Conservation (phyloP, 441 rosid species). For the Manihot esculenta region DNA sequence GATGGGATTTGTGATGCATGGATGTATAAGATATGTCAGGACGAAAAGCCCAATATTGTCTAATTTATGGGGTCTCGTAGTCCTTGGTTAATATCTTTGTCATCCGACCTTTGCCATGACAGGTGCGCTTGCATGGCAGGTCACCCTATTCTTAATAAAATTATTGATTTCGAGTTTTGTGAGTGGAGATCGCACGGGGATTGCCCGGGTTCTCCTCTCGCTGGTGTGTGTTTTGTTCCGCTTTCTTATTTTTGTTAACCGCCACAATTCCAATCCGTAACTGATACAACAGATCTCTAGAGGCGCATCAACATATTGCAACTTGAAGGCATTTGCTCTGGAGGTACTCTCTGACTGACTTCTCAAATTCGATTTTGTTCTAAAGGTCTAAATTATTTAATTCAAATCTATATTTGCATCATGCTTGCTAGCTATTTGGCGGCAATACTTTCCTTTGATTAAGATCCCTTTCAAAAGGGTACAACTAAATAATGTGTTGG, state of each 20-base stretch:
- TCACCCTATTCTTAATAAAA: constrained; percentile 51
- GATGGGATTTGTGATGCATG: neutral
- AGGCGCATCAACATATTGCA: neutral
- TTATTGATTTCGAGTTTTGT: constrained; percentile 18
- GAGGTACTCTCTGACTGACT: neutral
- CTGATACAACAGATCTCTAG: no score
- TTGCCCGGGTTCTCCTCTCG: constrained; percentile 29
- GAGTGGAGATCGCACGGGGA: constrained; percentile 29
- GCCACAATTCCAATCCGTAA: no score
- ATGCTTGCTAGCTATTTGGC: no score
- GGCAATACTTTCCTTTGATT: no score
- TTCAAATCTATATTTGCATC: no score
- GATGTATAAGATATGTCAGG: constrained; percentile 62
- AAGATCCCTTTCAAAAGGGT: neutral
- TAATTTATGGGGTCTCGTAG: constrained; percentile 24
- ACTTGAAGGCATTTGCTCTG: neutral
- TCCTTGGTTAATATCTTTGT: constrained; percentile 45
- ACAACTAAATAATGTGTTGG: neutral
- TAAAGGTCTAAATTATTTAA: no score
- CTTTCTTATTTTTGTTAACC: neutral
- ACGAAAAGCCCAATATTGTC: constrained; percentile 30
- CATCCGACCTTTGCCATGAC: constrained; percentile 91
- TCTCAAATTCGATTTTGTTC: neutral
- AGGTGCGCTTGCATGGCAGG: constrained; percentile 99
- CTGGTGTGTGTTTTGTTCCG: neutral